phyloP scores from a whole-genome alignment of 2,329 filamentous ascomycete genomes.

The Leptographium galeiforme region DNA sequence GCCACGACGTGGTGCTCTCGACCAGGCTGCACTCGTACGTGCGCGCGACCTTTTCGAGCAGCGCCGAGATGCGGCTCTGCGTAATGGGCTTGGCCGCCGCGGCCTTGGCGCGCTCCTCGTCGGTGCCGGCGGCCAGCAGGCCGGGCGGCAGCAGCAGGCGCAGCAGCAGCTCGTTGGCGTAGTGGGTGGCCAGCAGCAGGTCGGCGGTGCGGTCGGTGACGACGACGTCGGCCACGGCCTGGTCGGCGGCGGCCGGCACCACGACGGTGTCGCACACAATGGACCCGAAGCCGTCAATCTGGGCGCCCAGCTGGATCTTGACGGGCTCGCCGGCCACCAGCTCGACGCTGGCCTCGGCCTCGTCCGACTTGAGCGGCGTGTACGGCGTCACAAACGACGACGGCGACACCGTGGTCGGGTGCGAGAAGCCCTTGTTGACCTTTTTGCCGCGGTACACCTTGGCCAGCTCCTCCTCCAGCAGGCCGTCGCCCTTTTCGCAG shows the following conservation, averaged over 20 bases:
- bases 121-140: slow-evolving; percentile 64
- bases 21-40: slow-evolving; percentile 84
- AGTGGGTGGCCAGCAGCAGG: slow-evolving; percentile 80
- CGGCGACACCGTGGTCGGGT: slow-evolving; percentile 91
- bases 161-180: slow-evolving; percentile 88
- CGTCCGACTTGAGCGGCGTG: slow-evolving; percentile 78
- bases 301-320: slow-evolving; percentile 98
- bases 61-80: slow-evolving; percentile 71
- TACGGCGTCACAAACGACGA: slow-evolving; percentile 92
- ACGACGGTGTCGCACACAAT: slow-evolving; percentile 92
- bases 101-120: slow-evolving; percentile 93
- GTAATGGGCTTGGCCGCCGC: slow-evolving; percentile 68
- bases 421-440: slow-evolving; percentile 80
- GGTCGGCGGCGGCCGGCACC: slow-evolving; percentile 46
- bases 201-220: slow-evolving; percentile 72
- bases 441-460: slow-evolving; percentile 99
- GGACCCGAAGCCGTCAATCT: slow-evolving; percentile 89
- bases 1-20: slow-evolving; percentile 96
- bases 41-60: slow-evolving; percentile 86
- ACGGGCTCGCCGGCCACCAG: slow-evolving; percentile 77
- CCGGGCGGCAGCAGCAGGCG: slow-evolving; percentile 87
- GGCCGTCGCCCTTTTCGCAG: slow-evolving; percentile 90
- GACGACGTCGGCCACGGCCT: slow-evolving; percentile 30
- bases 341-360: slow-evolving; percentile 65
- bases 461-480: slow-evolving; percentile 80